Conservation (phyloP, 2,329 filamentous ascomycete species). For the Epichloe aotearoae region DNA sequence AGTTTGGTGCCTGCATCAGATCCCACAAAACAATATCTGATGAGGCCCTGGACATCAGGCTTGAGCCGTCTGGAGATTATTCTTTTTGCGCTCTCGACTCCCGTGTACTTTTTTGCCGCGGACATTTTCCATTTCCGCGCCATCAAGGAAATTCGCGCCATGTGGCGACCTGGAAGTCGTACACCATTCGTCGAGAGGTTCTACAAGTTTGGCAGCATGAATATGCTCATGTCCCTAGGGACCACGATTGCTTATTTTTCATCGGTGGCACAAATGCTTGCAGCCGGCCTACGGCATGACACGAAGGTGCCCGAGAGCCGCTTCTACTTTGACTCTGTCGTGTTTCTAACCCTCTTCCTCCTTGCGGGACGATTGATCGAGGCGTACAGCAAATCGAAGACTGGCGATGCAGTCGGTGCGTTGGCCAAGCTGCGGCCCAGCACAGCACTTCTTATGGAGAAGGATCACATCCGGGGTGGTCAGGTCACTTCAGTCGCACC, state of each 20-base stretch:
- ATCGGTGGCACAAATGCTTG: conserved; percentile 65
- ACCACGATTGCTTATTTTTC: conserved; percentile 80
- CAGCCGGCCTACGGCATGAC: conserved; percentile 35
- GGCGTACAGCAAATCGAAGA: conserved; percentile 82
- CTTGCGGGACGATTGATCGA: conserved; percentile 64
- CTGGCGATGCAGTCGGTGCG: conserved; percentile 72
- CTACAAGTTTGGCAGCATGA: conserved; percentile 94
- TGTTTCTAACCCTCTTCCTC: conserved; percentile 82
- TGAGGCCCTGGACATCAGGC: conserved; percentile 56
- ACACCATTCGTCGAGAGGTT: conserved; percentile 64
- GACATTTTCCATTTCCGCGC: conserved; percentile 74
- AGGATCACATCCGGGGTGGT: conserved; percentile 17
- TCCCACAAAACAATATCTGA: conserved; percentile 48
- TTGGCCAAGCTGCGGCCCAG: conserved; percentile 66
- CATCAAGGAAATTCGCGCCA: conserved; percentile 59
- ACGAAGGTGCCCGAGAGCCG: conserved; percentile 28
- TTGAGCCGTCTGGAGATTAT: conserved; percentile 67
- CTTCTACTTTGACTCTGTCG: conserved; percentile 84
- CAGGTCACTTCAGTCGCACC: conserved; percentile 29
- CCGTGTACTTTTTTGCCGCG: conserved; percentile 79
- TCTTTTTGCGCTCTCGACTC: conserved; percentile 69
- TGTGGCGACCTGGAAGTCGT: conserved; percentile 67
- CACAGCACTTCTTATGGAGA: conserved; percentile 56
- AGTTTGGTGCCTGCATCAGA: conserved; percentile 53
- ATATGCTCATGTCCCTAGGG: conserved; percentile 79